Evolutionary conservation across 164 flowering plant genomes (phyloP), one percentile per base, ranked within the genome.

Genomic region (Echeveria elegans): DNA sequence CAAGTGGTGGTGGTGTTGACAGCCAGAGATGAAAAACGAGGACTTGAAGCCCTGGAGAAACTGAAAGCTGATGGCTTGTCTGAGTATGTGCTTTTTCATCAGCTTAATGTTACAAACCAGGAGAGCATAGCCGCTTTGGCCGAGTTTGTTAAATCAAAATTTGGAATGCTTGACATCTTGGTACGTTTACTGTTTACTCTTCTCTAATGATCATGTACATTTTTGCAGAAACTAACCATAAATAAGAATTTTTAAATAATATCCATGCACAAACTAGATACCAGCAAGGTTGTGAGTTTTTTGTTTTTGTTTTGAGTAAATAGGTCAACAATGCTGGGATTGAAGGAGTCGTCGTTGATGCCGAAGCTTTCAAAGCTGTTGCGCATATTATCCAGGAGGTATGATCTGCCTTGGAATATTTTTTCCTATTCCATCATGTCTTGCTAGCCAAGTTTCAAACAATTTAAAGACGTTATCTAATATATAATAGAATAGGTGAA

Each of bases 311-410:
- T 63, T 15, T 36, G 2, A 40, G 8, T 31, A 21, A 24, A 45
- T 75, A 77, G 80, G 78, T 77, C 63, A 77, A 77, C 43, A 77
- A 77, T 71, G 80, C 80, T 11, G 80, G 73, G 26, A 66, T 76
- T 60, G 70, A 76, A 52, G 88, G 86, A 65, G 83, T 79, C 41
- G 69, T 73, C 4, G 86, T 82, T 62, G 87, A 86, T 73, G 88
- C 60, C 58, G 87, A 80, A 53, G 75, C 70, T 21, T 68, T 85
- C 56, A 80, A 69, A 71, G 83, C 84, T 56, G 31, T 56, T 2
- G 61, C 32, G 16, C 61, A 56, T 3, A 32, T 15, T 11, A 19
- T 8, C 15, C 61, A 28, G 5, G 32, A 56, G 61, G 61, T 56
- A 18, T 26, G 60, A n/a, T 11, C 24, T 21, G 5, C 23, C 56